A percentile compares a stretch with the other conserved stretches of the same genome.
These are phyloP conservation scores for Trichoderma citrinoviride DNA, from an alignment of 2,329 filamentous ascomycete species.

Conservation along the genomic window DNA sequence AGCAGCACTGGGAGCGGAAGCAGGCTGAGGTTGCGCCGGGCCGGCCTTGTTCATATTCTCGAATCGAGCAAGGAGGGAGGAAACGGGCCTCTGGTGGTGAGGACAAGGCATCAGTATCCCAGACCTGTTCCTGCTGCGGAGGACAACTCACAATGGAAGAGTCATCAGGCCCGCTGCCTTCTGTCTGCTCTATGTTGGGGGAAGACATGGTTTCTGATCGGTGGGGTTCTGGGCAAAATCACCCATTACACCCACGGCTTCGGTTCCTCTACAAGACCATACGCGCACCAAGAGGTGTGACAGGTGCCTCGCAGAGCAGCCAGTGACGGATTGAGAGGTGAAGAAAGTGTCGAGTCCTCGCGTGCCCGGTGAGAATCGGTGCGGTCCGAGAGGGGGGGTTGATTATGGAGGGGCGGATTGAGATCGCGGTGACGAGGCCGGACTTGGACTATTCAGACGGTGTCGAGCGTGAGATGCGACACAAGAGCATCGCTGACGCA, in stretches of 20 bases:
- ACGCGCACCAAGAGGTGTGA: slow-evolving; percentile 25
- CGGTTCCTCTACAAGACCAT: slow-evolving; percentile 28
- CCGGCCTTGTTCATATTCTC: slow-evolving; percentile 60
- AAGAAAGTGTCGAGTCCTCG: background rate
- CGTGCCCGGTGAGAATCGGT: background rate
- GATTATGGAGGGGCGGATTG: slow-evolving; percentile 9
- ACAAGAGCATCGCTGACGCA: slow-evolving; percentile 6
- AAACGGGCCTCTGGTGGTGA: slow-evolving; percentile 67
- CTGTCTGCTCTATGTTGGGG: slow-evolving; percentile 33
- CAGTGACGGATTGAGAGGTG: background rate
- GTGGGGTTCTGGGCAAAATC: slow-evolving; percentile 33
- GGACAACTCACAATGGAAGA: slow-evolving; percentile 64
- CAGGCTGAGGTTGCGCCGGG: slow-evolving; percentile 24
- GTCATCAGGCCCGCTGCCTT: slow-evolving; percentile 64
- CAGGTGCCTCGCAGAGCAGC: background rate
- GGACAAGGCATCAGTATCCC: slow-evolving; percentile 1
- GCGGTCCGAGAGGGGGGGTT: slow-evolving; percentile 5
- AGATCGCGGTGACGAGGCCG: slow-evolving; percentile 17
- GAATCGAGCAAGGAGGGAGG: slow-evolving; percentile 75
- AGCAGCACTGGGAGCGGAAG: slow-evolving; percentile 22
- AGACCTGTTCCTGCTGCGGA: background rate
- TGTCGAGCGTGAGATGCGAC: background rate
- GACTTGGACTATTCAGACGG: background rate
- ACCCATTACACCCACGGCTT: slow-evolving; percentile 39
- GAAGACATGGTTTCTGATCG: slow-evolving; percentile 30